A percentile compares a stretch with the other conserved stretches of the same genome.
Conservation (phyloP, 768 basidiomycete genomes). For the Cubamyces sp. region DNA sequence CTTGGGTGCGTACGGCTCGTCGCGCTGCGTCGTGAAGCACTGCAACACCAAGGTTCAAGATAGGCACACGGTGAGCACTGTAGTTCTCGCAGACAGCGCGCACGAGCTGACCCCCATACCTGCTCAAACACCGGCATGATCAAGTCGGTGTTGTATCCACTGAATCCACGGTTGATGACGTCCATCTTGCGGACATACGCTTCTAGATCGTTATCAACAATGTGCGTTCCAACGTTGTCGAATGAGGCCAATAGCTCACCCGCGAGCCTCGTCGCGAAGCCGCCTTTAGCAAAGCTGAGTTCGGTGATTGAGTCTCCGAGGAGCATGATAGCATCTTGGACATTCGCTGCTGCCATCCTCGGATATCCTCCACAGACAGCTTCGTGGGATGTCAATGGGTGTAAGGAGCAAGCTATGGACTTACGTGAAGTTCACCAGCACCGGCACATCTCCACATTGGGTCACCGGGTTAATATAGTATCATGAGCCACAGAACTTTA, state of each 20-base stretch:
- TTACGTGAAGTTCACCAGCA: no score
- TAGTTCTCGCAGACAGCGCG: no score
- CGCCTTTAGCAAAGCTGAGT: constrained; percentile 57
- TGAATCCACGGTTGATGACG: constrained; percentile 82
- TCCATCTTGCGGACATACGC: constrained; percentile 81
- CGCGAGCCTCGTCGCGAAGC: constrained; percentile 69
- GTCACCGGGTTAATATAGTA: no score
- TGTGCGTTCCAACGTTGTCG: neutral
- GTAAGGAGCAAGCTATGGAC: no score
- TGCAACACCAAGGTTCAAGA: constrained; percentile 38
- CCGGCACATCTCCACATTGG: no score
- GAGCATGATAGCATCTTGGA: constrained; percentile 73
- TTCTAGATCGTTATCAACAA: constrained; percentile 45
- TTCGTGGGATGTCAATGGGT: no score
- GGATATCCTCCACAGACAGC: neutral
- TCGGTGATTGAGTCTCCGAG: constrained; percentile 87
- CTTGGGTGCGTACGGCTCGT: constrained; percentile 53
- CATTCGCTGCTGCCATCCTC: constrained; percentile 44
- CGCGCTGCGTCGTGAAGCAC: constrained; percentile 60
- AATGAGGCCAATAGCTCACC: constrained; percentile 58
- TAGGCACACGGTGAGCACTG: no score
- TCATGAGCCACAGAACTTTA: no score
- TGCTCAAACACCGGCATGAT: constrained; percentile 78
- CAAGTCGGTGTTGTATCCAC: constrained; percentile 90
- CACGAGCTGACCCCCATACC: constrained; percentile 40